Evolutionary conservation across 106 monocot genomes (phyloP), one percentile per base, ranked within the genome.

Genomic region (Dendrobium catenatum): DNA sequence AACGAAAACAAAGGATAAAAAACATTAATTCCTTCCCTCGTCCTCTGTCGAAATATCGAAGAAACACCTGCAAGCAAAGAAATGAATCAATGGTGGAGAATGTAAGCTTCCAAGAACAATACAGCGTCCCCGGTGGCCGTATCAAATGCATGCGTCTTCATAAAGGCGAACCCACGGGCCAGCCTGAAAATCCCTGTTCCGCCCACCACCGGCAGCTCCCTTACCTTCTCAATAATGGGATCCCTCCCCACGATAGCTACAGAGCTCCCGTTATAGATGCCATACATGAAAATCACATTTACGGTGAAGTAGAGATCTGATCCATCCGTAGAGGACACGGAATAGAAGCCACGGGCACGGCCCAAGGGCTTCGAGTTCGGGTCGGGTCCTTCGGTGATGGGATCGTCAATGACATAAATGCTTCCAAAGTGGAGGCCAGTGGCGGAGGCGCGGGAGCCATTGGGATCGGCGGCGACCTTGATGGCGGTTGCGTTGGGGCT

Each of bases 161-260:
- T 4, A 15, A 83, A 42, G 31, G 40, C 72, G 48, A 80, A 88
- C 9, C 88, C 85, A 0, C 78, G 24, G 41, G 82, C 88, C 51
- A 77, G 17, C 37, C 88, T 73, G n/a, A 88, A 85, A 47, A 4
- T 1, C 13, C 85, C 78, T 6, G 73, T 85, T 47, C 88, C 88
- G 29, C 88, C 88, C 3, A 85, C 78, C 15, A 88, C 74, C 4
- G 88, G 73, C 58, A 85, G 51, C 85, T 88, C 88, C 58, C 80
- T 79, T 26, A 80, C 78, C 19, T 40, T 22, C 33, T 20, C 68
- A 0, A 72, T 4, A 8, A 82, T 22, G 1, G 11, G 55, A 72
- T 89, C 55, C 70, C 79, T 56, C 24, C 79, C 86, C 2, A 77
- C 1, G 20, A 86, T 42, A 11, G 86, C 72, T 2, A 89, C 22